Percentiles rank a stretch among this genome's conserved stretches.
Evolutionary conservation across 2,329 filamentous ascomycete genomes (phyloP).

Genomic region (Aspergillus fischeri): DNA sequence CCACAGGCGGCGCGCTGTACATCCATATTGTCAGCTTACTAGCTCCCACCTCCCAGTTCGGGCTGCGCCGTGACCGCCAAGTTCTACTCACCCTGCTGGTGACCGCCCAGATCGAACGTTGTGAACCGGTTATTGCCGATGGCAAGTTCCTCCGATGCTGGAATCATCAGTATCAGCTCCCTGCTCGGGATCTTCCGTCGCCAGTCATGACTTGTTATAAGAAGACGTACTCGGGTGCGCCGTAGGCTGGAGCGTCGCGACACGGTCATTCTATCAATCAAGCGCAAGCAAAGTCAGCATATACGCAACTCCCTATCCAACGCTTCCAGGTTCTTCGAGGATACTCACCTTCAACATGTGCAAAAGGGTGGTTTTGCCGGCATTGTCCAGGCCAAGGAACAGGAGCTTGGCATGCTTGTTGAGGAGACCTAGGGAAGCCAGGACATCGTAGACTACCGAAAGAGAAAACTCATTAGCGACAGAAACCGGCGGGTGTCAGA

Average conservation of each 20-base stretch:
- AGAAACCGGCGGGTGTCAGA: background rate
- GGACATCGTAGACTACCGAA: slow-evolving; percentile 74
- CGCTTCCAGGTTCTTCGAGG: background rate
- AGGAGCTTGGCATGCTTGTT: slow-evolving; percentile 97
- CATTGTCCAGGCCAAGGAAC: slow-evolving; percentile 90
- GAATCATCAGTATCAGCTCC: slow-evolving; percentile 10
- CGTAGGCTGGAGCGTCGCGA: slow-evolving; percentile 84
- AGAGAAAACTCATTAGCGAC: background rate
- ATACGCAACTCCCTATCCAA: background rate
- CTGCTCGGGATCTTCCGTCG: slow-evolving; percentile 1
- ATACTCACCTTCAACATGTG: slow-evolving; percentile 86
- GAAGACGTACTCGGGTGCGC: slow-evolving; percentile 75
- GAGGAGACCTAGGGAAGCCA: slow-evolving; percentile 79
- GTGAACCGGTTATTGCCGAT: slow-evolving; percentile 94
- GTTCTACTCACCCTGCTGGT: slow-evolving; percentile 69
- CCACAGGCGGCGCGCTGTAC: slow-evolving; percentile 76
- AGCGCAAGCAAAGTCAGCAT: background rate
- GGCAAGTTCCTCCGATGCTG: slow-evolving; percentile 84
- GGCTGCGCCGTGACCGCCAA: background rate
- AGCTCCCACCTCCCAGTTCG: background rate
- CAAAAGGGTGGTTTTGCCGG: slow-evolving; percentile 87
- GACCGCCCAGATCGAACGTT: slow-evolving; percentile 88
- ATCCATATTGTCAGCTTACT: slow-evolving; percentile 21
- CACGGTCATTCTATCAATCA: slow-evolving; percentile 73
- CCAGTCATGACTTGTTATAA: background rate